Percentiles rank a stretch among this genome's conserved stretches.
phyloP scores from a whole-genome alignment of 768 basidiomycete species.

The Trametes maxima region DNA sequence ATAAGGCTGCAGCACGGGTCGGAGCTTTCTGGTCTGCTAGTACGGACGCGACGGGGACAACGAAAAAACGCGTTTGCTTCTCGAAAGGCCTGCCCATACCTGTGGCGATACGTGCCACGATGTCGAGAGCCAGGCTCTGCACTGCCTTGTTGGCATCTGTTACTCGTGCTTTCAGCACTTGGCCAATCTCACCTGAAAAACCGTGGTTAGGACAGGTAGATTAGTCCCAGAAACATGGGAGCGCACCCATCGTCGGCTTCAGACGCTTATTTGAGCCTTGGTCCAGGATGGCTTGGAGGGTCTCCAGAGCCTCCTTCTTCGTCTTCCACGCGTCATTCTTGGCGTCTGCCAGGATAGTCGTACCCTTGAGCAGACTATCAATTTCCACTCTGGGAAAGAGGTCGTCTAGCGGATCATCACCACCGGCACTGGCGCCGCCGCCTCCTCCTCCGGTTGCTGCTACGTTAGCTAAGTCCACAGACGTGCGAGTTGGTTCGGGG shows the following conservation, averaged over 20 bases:
- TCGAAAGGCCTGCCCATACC: constrained; percentile 98
- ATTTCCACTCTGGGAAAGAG: constrained; percentile 95
- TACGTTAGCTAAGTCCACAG: constrained; percentile 69
- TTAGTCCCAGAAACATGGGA: neutral
- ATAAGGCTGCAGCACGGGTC: constrained; percentile 75
- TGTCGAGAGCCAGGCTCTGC: constrained; percentile 86
- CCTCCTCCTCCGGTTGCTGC: constrained; percentile 42
- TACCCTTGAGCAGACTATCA: constrained; percentile 81
- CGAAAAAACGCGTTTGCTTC: constrained; percentile 79
- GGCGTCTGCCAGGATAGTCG: constrained; percentile 77
- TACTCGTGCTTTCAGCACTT: constrained; percentile 84
- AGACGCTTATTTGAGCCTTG: constrained; percentile 91
- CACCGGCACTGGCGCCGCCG: constrained; percentile 39
- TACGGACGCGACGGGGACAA: constrained; percentile 75
- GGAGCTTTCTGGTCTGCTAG: constrained; percentile 92
- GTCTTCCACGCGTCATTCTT: constrained; percentile 97
- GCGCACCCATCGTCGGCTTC: constrained; percentile 84
- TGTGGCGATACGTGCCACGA: constrained; percentile 84
- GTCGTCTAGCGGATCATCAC: constrained; percentile 82
- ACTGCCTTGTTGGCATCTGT: constrained; percentile 94
- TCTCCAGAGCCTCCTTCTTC: constrained; percentile 93
- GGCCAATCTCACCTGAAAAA: constrained; percentile 80
- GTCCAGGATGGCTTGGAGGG: constrained; percentile 79
- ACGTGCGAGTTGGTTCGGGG: constrained; percentile 78
- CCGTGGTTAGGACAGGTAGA: neutral